These are phyloP conservation scores for Chytriomyces sp. DNA, from an alignment of 192 early-diverging fungal genomes.

Conservation along the genomic window DNA sequence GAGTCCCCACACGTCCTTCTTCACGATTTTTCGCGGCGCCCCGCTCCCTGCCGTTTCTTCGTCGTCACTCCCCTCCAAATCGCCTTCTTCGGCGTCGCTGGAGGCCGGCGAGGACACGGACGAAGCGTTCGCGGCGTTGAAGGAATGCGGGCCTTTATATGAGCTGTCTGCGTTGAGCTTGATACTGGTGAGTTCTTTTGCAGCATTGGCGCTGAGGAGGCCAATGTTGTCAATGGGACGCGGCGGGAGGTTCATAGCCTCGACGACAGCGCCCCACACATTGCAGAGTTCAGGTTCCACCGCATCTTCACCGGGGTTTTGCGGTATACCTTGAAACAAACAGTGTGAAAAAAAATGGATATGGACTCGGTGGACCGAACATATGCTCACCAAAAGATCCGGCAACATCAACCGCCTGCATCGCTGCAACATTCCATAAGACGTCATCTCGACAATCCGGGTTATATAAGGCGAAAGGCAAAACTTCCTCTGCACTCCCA, in stretches of 20 bases:
- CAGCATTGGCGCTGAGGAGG: background rate
- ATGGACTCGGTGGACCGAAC: background rate
- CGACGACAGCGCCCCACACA: conserved; percentile 6
- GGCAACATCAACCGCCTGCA: conserved; percentile 21
- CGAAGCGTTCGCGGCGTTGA: background rate
- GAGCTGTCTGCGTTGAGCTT: background rate
- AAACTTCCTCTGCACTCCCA: background rate
- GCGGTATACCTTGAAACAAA: background rate
- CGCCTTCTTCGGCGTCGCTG: background rate
- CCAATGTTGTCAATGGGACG: background rate
- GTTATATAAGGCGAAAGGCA: conserved; percentile 23
- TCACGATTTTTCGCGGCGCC: background rate
- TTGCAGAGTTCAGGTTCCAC: background rate
- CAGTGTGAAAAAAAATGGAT: background rate
- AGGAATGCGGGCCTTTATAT: background rate
- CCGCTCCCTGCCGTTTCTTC: background rate
- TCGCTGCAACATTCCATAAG: conserved; percentile 14
- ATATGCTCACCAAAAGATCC: conserved; percentile 8
- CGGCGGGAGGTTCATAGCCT: conserved; percentile 1
- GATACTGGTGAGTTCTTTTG: background rate
- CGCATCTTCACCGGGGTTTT: background rate
- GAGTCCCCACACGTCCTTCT: background rate
- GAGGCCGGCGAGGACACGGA: background rate
- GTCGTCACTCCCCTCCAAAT: background rate
- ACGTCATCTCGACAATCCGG: conserved; percentile 25